Percentiles rank a stretch among this genome's conserved stretches.
These are phyloP conservation scores for Pseudotsuga menziesii DNA, from an alignment of 75 land plant species.

Conservation along the genomic window DNA sequence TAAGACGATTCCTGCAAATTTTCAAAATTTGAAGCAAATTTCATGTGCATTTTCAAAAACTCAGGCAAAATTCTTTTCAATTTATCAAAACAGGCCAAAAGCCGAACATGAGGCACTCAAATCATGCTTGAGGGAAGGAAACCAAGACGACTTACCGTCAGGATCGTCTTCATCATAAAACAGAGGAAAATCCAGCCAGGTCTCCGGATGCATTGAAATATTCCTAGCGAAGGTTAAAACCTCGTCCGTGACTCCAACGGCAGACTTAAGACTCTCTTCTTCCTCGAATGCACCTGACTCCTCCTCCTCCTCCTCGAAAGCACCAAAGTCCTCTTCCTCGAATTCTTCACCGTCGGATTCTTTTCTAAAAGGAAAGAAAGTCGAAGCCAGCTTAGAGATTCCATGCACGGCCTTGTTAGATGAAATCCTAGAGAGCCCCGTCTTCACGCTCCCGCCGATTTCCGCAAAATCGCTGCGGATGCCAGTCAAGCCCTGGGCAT, in stretches of 20 bases:
- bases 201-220: conserved; percentile 92
- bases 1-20: background rate
- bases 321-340: conserved; percentile 12
- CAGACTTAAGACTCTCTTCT: conserved; percentile 3
- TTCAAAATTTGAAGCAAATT: background rate
- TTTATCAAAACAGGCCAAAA: background rate
- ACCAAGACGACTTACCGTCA: conserved; percentile 49
- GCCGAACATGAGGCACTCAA: background rate
- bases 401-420: conserved; percentile 43
- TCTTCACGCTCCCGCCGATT: conserved; percentile 51
- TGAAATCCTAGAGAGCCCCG: conserved; percentile 64
- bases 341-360: conserved; percentile 17
- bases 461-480: conserved; percentile 75
- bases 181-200: conserved; percentile 93
- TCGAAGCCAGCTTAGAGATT: conserved; percentile 62
- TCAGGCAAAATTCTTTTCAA: background rate
- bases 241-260: conserved; percentile 84
- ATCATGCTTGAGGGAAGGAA: background rate
- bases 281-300: conserved; percentile 14
- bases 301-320: conserved; percentile 17
- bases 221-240: conserved; percentile 89
- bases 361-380: conserved; percentile 37
- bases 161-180: conserved; percentile 67
- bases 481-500: conserved; percentile 35
- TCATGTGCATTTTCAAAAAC: background rate